Evolutionary conservation across 2,329 filamentous ascomycete genomes (phyloP), one percentile per base, ranked within the genome.

Genomic region (Neonectria hederae): DNA sequence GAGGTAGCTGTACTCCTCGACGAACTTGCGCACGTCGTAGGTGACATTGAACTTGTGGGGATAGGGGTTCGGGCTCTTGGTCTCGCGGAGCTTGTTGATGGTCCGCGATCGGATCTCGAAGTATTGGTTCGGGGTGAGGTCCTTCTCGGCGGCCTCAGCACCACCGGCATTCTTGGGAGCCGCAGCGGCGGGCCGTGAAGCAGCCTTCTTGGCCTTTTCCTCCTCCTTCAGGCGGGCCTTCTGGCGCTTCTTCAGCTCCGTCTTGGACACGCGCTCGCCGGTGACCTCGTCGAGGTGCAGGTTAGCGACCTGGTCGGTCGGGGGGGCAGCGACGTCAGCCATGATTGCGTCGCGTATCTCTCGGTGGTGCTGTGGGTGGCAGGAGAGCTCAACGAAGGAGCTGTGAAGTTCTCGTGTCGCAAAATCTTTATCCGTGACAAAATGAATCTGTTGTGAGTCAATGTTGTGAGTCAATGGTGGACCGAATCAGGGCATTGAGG

Each of bases 101-200:
- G 87, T 87, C 72, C 92, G 89, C 75, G 91, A 97, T 68, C 96
- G 92, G 77, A 98, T 97, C 83, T 99, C 96, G 78, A 97, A 97
- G 85, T 98, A 99, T 77, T 88, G 85, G 78, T 86, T 86, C 35
- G 85, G 85, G 62, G 85, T 85, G 61, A 87, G 79, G 68, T 87
- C 84, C 79, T 84, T 84, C 78, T 87, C 85, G 56, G 77, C 76
- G 30, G 83, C 85, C 77, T 97, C 91, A 76, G 93, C 92, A 65
- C 69, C 76, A 8, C 63, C 66, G 17, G 66, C 54, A 75, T 77
- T 80, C 71, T 74, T 77, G 67, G 91, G 88, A 63, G 76, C 74
- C 21, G 82, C 83, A 71, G 95, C 89, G 76, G 93, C 90, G 85
- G 91, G 85, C 80, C 93, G 90, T 54, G 88, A 85, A 56, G 92